These are phyloP conservation scores for Thermothielavioides terrestris DNA, from an alignment of 495 filamentous ascomycete genomes.

Conservation along the genomic window DNA sequence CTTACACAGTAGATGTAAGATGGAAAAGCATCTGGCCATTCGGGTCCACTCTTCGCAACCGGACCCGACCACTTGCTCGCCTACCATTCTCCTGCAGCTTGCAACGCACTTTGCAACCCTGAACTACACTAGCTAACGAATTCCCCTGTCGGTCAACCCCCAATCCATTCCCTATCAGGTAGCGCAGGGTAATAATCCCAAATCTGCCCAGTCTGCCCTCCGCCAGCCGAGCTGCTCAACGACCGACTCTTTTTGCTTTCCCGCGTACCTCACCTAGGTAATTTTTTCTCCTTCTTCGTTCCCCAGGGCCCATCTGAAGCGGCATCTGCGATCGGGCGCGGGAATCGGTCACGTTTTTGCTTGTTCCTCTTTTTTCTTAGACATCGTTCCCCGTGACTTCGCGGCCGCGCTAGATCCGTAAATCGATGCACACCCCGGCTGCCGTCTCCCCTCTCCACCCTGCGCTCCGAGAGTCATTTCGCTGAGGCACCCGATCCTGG, in stretches of 20 bases:
- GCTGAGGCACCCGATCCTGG: constrained; percentile 22
- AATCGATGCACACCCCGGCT: constrained; percentile 2
- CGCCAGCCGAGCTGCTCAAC: constrained; percentile 11
- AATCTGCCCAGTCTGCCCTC: constrained; percentile 21
- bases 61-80: too few species aligned
- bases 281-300: background rate
- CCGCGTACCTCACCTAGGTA: too few species aligned
- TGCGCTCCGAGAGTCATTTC: constrained; percentile 30
- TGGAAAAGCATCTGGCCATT: too few species aligned
- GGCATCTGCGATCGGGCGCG: background rate
- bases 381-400: background rate
- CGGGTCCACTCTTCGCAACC: too few species aligned
- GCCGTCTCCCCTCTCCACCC: constrained; percentile 24
- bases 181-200: constrained; percentile 23
- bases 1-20: too few species aligned
- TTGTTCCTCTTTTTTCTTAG: background rate
- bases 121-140: constrained; percentile 10
- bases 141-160: constrained; percentile 6
- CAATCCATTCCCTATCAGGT: constrained; percentile 14
- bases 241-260: constrained; percentile 11
- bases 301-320: background rate
- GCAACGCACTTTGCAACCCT: constrained; percentile 14
- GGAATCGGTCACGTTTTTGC: background rate
- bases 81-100: background rate
- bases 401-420: constrained; percentile 9